Percentiles rank a stretch among this genome's conserved stretches.
Evolutionary conservation across 371 early-diverging fungal genomes (phyloP).

Genomic region (Zychaea mexicana): DNA sequence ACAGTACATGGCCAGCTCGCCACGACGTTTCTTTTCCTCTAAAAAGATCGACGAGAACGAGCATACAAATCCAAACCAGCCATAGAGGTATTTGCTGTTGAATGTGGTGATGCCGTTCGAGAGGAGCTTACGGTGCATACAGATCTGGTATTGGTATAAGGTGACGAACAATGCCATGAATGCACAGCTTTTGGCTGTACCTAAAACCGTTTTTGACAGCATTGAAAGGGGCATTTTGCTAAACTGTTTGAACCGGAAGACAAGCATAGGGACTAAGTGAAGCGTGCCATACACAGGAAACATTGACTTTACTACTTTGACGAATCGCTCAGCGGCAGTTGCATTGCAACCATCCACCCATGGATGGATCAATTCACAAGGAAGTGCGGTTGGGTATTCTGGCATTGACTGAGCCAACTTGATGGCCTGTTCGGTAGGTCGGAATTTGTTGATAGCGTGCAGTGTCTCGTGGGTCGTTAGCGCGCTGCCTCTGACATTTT

Average conservation of each 20-base stretch:
- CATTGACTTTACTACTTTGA: slow-evolving; percentile 57
- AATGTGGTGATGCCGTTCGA: slow-evolving; percentile 31
- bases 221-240: slow-evolving; percentile 37
- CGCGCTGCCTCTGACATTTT: slow-evolving; percentile 51
- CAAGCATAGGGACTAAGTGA: slow-evolving; percentile 70
- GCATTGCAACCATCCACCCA: slow-evolving; percentile 56
- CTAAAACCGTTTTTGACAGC: slow-evolving; percentile 48
- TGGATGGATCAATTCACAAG: slow-evolving; percentile 66
- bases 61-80: slow-evolving; percentile 57
- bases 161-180: slow-evolving; percentile 68
- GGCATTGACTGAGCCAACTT: slow-evolving; percentile 31
- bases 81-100: slow-evolving; percentile 69
- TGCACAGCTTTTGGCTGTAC: slow-evolving; percentile 61
- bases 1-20: slow-evolving; percentile 72
- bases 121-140: slow-evolving; percentile 59
- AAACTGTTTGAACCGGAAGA: slow-evolving; percentile 58
- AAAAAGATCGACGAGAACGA: slow-evolving; percentile 63
- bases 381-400: slow-evolving; percentile 27
- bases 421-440: slow-evolving; percentile 50
- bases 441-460: slow-evolving; percentile 36
- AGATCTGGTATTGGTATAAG: slow-evolving; percentile 62
- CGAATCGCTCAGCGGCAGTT: slow-evolving; percentile 50
- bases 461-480: slow-evolving; percentile 46
- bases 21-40: slow-evolving; percentile 68
- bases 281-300: slow-evolving; percentile 73